Conservation (phyloP, 768 basidiomycete genomes). For the Lactarius indigo region DNA sequence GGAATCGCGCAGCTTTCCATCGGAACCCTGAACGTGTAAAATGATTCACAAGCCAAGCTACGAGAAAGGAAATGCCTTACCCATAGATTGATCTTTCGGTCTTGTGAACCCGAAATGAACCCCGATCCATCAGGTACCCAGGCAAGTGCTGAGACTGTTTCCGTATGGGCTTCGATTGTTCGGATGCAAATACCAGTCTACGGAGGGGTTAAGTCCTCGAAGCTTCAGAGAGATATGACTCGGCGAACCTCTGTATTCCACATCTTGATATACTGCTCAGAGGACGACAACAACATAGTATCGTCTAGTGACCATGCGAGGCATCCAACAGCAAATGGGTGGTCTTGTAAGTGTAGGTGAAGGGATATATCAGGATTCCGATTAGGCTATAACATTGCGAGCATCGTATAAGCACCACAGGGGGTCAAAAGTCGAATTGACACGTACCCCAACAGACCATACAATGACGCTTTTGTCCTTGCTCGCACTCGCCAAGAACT, state of each 20-base stretch:
- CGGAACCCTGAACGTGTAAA: slow-evolving; percentile 50
- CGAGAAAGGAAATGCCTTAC: slow-evolving; percentile 41
- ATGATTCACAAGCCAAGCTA: slow-evolving; percentile 18
- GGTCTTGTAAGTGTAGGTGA: slow-evolving; percentile 67
- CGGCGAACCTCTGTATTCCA: slow-evolving; percentile 82
- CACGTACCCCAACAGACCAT: slow-evolving; percentile 78
- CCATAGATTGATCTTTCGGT: slow-evolving; percentile 81
- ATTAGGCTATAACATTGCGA: slow-evolving; percentile 23
- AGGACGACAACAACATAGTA: slow-evolving; percentile 72
- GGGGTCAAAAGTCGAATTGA: slow-evolving; percentile 15
- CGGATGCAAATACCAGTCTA: slow-evolving; percentile 75
- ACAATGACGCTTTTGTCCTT: slow-evolving; percentile 87
- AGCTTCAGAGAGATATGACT: slow-evolving; percentile 7
- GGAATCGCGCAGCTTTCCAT: slow-evolving; percentile 66
- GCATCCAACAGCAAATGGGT: slow-evolving; percentile 72
- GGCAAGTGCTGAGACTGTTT: slow-evolving; percentile 79
- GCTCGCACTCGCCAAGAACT: slow-evolving; percentile 80
- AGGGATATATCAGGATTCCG: slow-evolving; percentile 51
- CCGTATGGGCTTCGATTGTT: slow-evolving; percentile 65
- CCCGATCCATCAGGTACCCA: slow-evolving; percentile 89
- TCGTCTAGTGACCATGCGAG: slow-evolving; percentile 95
- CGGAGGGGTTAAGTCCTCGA: slow-evolving; percentile 14
- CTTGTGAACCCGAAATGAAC: slow-evolving; percentile 86
- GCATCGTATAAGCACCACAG: background rate
- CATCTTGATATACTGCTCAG: slow-evolving; percentile 78